Evolutionary conservation across 805 yeast species (phyloP).

Genomic region (Scheffersomyces coipomensis): DNA sequence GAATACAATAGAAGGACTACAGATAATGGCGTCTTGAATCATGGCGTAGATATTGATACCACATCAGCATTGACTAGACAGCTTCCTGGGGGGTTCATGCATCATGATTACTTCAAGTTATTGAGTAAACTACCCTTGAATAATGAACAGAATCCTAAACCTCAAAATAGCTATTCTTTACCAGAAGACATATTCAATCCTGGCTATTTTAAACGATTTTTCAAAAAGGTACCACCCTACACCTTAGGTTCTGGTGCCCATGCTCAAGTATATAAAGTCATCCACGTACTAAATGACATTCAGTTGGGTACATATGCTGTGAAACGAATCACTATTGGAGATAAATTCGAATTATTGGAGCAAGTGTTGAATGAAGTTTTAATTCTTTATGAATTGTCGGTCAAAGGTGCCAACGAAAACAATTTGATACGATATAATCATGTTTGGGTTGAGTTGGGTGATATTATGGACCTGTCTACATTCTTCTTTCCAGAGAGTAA

Average conservation of each 20-base stretch:
- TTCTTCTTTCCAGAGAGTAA: conserved; percentile 13
- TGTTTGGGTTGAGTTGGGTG: conserved; percentile 80
- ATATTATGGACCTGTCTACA: conserved; percentile 47
- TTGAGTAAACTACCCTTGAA: conserved; percentile 24
- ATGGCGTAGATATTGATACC: neutral
- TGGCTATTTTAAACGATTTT: conserved; percentile 77
- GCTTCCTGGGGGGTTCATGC: conserved; percentile 23
- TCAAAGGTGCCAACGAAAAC: conserved; percentile 39
- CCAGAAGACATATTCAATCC: conserved; percentile 68
- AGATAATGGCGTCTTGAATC: neutral
- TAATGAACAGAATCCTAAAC: neutral
- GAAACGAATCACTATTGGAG: conserved; percentile 82
- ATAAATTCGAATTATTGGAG: conserved; percentile 64
- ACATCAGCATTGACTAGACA: neutral
- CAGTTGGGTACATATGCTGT: conserved; percentile 79
- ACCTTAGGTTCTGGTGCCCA: conserved; percentile 80
- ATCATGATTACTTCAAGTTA: conserved; percentile 35
- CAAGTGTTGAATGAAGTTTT: conserved; percentile 77
- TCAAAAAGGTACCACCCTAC: conserved; percentile 50
- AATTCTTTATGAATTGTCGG: conserved; percentile 56
- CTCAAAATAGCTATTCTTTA: conserved; percentile 17
- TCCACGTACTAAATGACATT: conserved; percentile 70
- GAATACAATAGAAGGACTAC: conserved; percentile 7
- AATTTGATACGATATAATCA: conserved; percentile 84
- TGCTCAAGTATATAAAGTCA: conserved; percentile 82